These are phyloP conservation scores for Citeromyces hawaiiensis DNA, from an alignment of 1,139 yeast species.

Conservation along the genomic window DNA sequence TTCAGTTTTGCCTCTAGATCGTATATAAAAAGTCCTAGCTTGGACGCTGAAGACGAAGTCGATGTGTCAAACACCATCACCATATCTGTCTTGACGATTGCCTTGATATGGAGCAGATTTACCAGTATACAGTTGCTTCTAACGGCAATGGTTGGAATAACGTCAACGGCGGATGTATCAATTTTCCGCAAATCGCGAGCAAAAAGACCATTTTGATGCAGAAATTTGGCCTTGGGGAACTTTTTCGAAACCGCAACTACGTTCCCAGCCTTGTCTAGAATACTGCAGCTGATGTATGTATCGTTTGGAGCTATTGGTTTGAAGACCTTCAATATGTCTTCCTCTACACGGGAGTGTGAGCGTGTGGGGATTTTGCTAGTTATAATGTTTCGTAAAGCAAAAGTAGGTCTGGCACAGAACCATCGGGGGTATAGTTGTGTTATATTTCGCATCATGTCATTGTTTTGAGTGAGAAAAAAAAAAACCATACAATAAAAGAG, in stretches of 20 bases:
- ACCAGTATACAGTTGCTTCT: slow-evolving; percentile 47
- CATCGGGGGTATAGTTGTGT: no score
- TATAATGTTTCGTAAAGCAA: no score
- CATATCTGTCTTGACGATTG: slow-evolving; percentile 48
- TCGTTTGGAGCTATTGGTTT: slow-evolving; percentile 47
- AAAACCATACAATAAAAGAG: no score
- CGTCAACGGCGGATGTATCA: slow-evolving; percentile 54
- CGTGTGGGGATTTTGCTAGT: no score
- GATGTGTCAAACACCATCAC: slow-evolving; percentile 53
- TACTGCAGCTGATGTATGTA: slow-evolving; percentile 35
- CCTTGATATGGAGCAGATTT: slow-evolving; percentile 56
- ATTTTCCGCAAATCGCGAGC: slow-evolving; percentile 71
- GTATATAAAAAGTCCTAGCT: slow-evolving; percentile 78
- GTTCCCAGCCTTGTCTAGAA: slow-evolving; percentile 43
- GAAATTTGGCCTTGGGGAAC: slow-evolving; percentile 42
- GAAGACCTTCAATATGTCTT: slow-evolving; percentile 19
- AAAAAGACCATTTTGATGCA: slow-evolving; percentile 45
- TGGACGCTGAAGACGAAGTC: slow-evolving; percentile 41
- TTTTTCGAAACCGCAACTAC: slow-evolving; percentile 43
- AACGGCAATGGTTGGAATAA: slow-evolving; percentile 61
- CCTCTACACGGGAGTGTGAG: not conserved
- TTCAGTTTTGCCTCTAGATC: slow-evolving; percentile 81
- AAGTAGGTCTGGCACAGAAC: no score
- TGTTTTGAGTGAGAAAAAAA: no score
- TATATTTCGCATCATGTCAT: no score